Percentiles rank a stretch among this genome's conserved stretches.
Evolutionary conservation across 345 rosid species (phyloP).

Genomic region (Gossypium stocksii): DNA sequence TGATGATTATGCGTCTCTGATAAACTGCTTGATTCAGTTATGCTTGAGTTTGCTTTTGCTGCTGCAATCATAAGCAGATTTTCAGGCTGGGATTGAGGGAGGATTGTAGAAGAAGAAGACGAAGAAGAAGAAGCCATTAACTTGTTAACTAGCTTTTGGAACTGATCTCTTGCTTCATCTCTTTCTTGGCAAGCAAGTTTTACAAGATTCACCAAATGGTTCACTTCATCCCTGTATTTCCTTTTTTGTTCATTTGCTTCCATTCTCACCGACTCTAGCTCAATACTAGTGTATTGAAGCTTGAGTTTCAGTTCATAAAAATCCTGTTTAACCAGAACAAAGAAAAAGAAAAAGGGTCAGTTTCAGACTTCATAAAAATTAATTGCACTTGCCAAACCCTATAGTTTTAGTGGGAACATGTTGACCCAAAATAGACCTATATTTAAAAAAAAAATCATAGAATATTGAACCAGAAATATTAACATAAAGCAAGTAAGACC

Average conservation of each 20-base stretch:
- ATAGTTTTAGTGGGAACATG: neutral
- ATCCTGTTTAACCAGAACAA: constrained; percentile 35
- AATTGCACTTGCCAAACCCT: neutral
- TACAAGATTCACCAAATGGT: constrained; percentile 45
- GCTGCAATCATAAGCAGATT: constrained; percentile 22
- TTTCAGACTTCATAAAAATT: neutral
- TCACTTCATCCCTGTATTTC: constrained; percentile 45
- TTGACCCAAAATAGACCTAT: neutral
- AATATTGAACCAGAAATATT: neutral
- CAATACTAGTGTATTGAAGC: constrained; percentile 53
- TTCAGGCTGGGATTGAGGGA: constrained; percentile 17
- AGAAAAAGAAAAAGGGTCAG: neutral
- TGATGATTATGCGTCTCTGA: constrained; percentile 47
- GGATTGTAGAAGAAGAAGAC: constrained; percentile 1
- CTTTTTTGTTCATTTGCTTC: constrained; percentile 52
- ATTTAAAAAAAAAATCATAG: neutral
- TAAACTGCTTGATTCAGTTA: constrained; percentile 68
- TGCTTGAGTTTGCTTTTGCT: constrained; percentile 69
- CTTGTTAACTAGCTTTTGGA: constrained; percentile 47
- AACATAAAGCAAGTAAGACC: neutral
- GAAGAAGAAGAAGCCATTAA: constrained; percentile 23
- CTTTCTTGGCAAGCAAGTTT: constrained; percentile 65
- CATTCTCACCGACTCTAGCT: constrained; percentile 54
- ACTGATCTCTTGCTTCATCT: constrained; percentile 66
- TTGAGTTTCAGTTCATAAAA: constrained; percentile 61